These are phyloP conservation scores for Plasmodium fragile DNA, from an alignment of 169 alveolate genomes.

Conservation along the genomic window DNA sequence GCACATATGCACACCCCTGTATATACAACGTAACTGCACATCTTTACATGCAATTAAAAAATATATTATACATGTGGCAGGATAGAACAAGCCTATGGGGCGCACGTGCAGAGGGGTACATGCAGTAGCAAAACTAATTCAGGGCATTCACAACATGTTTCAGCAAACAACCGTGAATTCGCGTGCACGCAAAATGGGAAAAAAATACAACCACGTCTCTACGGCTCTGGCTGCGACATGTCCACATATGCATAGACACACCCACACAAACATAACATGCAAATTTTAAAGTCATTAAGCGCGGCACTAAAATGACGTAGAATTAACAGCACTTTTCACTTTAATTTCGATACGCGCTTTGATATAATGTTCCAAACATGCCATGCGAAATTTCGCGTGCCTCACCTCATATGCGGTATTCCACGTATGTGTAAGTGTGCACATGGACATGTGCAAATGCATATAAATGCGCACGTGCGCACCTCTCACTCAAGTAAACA, in stretches of 20 bases:
- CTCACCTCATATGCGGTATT: background rate
- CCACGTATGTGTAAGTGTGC: background rate
- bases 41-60: slow-evolving; percentile 20
- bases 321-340: background rate
- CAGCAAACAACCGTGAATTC: slow-evolving; percentile 52
- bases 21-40: slow-evolving; percentile 18
- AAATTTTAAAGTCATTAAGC: slow-evolving; percentile 11
- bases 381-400: background rate
- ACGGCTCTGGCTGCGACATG: background rate
- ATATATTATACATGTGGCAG: background rate
- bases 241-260: background rate
- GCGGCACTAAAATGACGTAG: slow-evolving; percentile 15
- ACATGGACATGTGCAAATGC: background rate
- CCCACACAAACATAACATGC: slow-evolving; percentile 3
- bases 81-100: background rate
- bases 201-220: background rate
- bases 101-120: background rate
- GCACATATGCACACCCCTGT: slow-evolving; percentile 1
- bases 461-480: background rate
- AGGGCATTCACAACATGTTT: slow-evolving; percentile 13
- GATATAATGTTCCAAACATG: slow-evolving; percentile 3
- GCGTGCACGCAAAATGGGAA: background rate
- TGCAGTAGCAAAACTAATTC: background rate
- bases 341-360: slow-evolving; percentile 11
- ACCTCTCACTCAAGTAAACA: background rate